Conservation (phyloP, 1,284 basidiomycete genomes). For the Apiotrichum montevideense region DNA sequence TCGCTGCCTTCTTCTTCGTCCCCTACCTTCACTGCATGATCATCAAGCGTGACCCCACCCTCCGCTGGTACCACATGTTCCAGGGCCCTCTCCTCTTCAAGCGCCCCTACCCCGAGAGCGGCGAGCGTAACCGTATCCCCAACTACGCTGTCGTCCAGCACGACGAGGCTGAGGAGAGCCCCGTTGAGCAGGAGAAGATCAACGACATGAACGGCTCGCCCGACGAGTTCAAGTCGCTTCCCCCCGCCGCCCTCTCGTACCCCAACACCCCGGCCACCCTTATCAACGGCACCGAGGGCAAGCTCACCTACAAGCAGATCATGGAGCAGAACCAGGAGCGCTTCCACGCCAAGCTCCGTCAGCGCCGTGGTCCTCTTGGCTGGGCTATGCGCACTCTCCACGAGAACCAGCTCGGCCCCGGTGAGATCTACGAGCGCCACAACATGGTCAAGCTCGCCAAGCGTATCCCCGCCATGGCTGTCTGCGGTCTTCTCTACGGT, state of each 20-base stretch:
- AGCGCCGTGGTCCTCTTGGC: conserved; percentile 27
- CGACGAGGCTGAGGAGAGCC: conserved; percentile 17
- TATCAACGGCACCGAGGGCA: conserved; percentile 1
- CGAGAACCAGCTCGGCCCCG: conserved; percentile 30
- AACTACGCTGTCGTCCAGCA: conserved; percentile 38
- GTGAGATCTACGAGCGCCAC: conserved; percentile 32
- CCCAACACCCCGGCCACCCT: conserved; percentile 1
- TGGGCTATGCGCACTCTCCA: conserved; percentile 39
- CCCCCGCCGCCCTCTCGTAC: conserved; percentile 19
- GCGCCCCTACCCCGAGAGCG: conserved; percentile 34
- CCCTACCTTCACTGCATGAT: conserved; percentile 49
- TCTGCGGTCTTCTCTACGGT: conserved; percentile 29
- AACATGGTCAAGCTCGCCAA: conserved; percentile 28
- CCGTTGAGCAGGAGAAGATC: conserved; percentile 14
- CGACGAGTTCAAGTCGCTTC: conserved; percentile 19
- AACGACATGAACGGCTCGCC: background rate
- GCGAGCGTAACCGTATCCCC: conserved; percentile 1
- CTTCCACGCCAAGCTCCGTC: conserved; percentile 33
- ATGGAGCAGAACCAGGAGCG: conserved; percentile 21
- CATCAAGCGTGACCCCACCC: conserved; percentile 47
- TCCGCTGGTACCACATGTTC: conserved; percentile 47
- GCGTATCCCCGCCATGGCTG: conserved; percentile 30
- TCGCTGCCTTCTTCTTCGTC: conserved; percentile 49
- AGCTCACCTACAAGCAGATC: conserved; percentile 22
- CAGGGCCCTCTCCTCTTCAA: conserved; percentile 47